Base-by-base conservation (phyloP, 2,329 filamentous ascomycete species). In the Stachybotrys chartarum region DNA sequence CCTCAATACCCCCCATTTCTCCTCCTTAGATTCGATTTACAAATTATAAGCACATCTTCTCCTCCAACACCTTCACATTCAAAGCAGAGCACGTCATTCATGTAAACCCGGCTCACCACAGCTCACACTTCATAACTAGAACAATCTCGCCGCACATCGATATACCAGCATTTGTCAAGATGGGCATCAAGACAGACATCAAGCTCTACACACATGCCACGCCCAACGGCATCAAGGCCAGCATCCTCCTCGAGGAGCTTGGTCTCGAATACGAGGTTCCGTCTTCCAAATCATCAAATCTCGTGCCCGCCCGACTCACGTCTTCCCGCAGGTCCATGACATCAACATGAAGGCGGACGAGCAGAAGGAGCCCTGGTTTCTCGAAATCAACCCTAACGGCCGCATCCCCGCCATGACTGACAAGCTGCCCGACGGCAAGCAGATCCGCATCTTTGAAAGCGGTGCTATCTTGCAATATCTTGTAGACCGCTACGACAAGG, bases 351-450 rank as follows among this genome's bases (percentile, higher is more conserved):
- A 70, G 59, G 88, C 88, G 59, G 88, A 91, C 68, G 80, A 76
- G n/a, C 90, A 95, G 65, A 95, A 94, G 68, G 75, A 93, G 70
- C 83, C 83, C 16, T 95, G 90, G 90, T 97, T 93, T 73, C 81
- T 95, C 31, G 85, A 86, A 53, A 95, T 96, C 74, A 96, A 96
- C 73, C 91, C 91, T 60, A 96, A 96, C 70, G 91, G 91, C 60
- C 88, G 91, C 61, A 96, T 96, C 64, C 92, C 91, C 5, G 91
- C 91, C 56, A 65, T 96, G 52, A 94, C 89, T 7, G 91, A 96
- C 72, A 88, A 79, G 7, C 87, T 89, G 68, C 77, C 78, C 6
- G 86, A 94, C 68, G 89, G 90, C 62, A 76, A 87, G 68, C 75
- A 77, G 39, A 90, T 96, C 67, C 79, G 81, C 56, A 70, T 96